Base-by-base conservation (phyloP, 148 eudicot species). In the Camellia japonica region DNA sequence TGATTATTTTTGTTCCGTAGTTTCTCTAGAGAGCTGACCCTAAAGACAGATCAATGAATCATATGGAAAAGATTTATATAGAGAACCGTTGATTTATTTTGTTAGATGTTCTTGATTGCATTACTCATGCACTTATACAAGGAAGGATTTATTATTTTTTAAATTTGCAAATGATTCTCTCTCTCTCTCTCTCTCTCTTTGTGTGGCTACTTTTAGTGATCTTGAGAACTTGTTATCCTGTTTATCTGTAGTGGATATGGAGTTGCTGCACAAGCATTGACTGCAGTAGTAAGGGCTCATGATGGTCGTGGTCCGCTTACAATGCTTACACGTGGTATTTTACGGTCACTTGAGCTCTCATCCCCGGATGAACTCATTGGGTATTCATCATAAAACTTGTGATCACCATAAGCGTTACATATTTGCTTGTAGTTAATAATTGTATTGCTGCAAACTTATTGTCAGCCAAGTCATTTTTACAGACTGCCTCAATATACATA, bases 281-380 rank as follows among this genome's bases (percentile, higher is more conserved):
- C 95, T 55, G 95, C 98, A 76, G 89, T 92, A 68, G 71, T 93
- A 79, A 90, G 91, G 89, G 98, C 95, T 68, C 89, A 93, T 72
- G 98, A 93, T 82, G 98, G 98, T 58, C 98, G 98, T 82, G 98
- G 98, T 73, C 90, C 90, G 2, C 63, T 79, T 66, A 91, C 98
- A 43, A 83, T 82, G 74, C 93, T 93, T 80, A 84, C 91, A 30
- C 52, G 76, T 43, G 83, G 84, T 62, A 90, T 93, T 72, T 80
- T 92, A 81, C 87, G 83, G 65, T 64, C 68, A 20, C 95, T 93
- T 71, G 85, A 88, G 78, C 93, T 93, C 72, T 81, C 95, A 78
- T 90, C 94, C 14, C 88, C 95, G 42, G 95, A 88, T 93, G 93
- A 93, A 84, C 87, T 93, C 54, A 93, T 93, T 14, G 94, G 98